phyloP scores from a whole-genome alignment of 352 stramenopile species.

The Pythium coloratum region DNA sequence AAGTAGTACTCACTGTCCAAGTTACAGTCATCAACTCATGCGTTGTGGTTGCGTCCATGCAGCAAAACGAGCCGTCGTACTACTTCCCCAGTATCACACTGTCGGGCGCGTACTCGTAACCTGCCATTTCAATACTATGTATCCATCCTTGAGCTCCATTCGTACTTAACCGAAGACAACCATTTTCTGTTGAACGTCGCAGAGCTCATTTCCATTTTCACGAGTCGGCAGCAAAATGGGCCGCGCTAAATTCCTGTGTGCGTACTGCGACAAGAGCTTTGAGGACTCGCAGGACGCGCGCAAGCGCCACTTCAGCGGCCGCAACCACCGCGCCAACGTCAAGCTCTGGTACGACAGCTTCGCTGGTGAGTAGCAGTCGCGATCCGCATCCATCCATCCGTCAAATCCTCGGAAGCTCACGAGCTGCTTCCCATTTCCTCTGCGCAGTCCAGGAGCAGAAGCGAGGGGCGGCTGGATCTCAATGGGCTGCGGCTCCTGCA shows the following conservation, averaged over 20 bases:
- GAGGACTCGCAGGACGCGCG: constrained; percentile 76
- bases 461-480: neutral
- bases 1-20: no score
- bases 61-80: constrained; percentile 72
- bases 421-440: neutral
- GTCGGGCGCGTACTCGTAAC: constrained; percentile 70
- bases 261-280: constrained; percentile 84
- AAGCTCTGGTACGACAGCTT: constrained; percentile 87
- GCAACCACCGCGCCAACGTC: constrained; percentile 80
- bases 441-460: constrained; percentile 14
- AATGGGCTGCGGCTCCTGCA: constrained; percentile 8
- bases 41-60: neutral
- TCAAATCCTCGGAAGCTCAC: neutral
- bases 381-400: neutral
- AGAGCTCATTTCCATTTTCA: neutral
- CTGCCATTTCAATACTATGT: neutral
- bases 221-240: constrained; percentile 35
- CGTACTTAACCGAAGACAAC: constrained; percentile 23
- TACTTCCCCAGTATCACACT: constrained; percentile 88
- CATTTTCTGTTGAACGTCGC: neutral
- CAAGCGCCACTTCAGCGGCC: constrained; percentile 59
- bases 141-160: constrained; percentile 5
- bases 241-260: constrained; percentile 57
- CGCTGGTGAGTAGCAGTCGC: constrained; percentile 36
- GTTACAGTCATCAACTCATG: neutral